Percentiles rank a stretch among this genome's conserved stretches.
Conservation (phyloP, 2,329 filamentous ascomycete genomes). For the Cryphonectria parasitica region DNA sequence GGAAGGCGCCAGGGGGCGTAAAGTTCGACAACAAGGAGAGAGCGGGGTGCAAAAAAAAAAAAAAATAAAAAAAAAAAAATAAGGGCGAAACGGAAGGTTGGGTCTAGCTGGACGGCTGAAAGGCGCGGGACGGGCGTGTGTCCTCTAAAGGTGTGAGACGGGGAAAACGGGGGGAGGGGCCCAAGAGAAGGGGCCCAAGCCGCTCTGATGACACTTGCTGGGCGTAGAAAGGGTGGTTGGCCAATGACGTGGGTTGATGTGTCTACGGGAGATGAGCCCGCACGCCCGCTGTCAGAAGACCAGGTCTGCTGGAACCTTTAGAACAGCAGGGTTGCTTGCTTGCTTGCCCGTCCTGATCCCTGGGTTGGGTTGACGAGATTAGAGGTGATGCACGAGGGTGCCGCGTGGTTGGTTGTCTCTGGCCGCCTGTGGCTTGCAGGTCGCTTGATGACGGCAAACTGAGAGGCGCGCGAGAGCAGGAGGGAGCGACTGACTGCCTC, state of each 20-base stretch:
- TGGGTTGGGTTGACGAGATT: neutral
- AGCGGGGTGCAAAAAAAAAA: neutral
- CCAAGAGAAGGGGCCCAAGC: conserved; percentile 27
- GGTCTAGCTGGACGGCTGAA: conserved; percentile 27
- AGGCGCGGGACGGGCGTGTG: conserved; percentile 25
- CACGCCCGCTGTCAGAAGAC: neutral
- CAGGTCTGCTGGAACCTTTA: conserved; percentile 1
- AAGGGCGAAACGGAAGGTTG: conserved; percentile 27
- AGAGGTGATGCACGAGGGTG: neutral
- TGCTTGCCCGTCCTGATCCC: neutral
- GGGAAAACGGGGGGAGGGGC: conserved; percentile 17
- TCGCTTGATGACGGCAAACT: neutral
- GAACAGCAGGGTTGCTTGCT: neutral
- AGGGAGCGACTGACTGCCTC: neutral
- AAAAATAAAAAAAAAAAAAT: conserved; percentile 6
- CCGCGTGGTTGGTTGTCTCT: neutral
- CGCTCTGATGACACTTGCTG: conserved; percentile 19
- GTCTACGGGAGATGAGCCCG: conserved; percentile 16
- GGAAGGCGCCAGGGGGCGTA: conserved; percentile 7
- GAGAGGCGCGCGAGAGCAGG: neutral
- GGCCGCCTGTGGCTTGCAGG: neutral
- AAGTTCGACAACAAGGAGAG: conserved; percentile 1
- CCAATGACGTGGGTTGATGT: conserved; percentile 16
- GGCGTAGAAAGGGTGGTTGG: neutral
- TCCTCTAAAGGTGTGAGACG: conserved; percentile 8